Percentiles rank a stretch among this genome's conserved stretches.
These are phyloP conservation scores for Macrotyloma uniflorum DNA, from an alignment of 306 rosid species.

Conservation along the genomic window DNA sequence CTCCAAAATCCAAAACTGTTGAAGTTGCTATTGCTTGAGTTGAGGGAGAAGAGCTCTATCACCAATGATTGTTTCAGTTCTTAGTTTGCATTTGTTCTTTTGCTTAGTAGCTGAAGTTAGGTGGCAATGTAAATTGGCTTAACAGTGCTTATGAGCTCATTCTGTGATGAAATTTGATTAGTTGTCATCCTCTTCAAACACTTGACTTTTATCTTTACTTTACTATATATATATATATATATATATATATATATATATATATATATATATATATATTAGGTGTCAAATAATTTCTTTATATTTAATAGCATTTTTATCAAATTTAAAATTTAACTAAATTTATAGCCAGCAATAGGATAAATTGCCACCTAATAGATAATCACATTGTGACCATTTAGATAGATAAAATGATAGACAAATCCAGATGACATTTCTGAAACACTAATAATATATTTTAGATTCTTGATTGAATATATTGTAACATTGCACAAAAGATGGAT, in stretches of 20 bases:
- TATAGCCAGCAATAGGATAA: not conserved
- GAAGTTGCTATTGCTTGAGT: slow-evolving; percentile 52
- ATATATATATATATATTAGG: no score
- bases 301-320: not conserved
- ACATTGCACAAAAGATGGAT: not conserved
- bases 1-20: slow-evolving; percentile 62
- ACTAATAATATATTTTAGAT: not conserved
- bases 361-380: not conserved
- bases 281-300: not conserved
- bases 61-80: not conserved
- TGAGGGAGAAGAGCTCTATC: not conserved
- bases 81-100: not conserved
- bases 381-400: no score
- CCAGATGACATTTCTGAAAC: not conserved
- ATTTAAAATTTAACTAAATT: not conserved
- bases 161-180: not conserved
- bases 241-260: no score
- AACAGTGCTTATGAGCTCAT: not conserved
- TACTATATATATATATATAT: no score
- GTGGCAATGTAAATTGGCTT: slow-evolving; percentile 12
- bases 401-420: no score
- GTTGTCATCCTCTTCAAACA: no score
- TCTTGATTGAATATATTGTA: not conserved
- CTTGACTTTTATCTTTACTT: no score
- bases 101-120: not conserved